Conservation (phyloP, 2,329 filamentous ascomycete genomes). For the Pseudonectria foliicola region DNA sequence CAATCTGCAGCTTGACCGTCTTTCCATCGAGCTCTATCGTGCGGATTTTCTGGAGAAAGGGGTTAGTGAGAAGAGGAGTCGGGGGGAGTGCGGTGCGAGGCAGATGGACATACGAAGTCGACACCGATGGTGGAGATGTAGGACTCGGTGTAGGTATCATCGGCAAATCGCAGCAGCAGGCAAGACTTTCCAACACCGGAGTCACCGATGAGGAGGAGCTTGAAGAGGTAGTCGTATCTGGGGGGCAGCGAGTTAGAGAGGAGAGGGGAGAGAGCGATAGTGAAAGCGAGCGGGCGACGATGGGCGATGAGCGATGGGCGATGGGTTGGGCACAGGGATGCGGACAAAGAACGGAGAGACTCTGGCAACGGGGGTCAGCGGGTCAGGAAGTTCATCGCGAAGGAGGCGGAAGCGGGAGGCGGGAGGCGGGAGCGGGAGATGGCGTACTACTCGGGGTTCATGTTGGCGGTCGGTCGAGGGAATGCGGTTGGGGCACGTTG, state of each 20-base stretch:
- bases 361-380: slow-evolving; percentile 23
- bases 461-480: slow-evolving; percentile 43
- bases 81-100: slow-evolving; percentile 1
- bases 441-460: slow-evolving; percentile 91
- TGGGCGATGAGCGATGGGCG: slow-evolving; percentile 1
- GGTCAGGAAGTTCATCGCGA: slow-evolving; percentile 26
- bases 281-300: slow-evolving; percentile 2
- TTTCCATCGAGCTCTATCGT: slow-evolving; percentile 99
- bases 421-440: slow-evolving; percentile 21
- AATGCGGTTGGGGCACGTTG: slow-evolving; percentile 6
- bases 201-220: slow-evolving; percentile 99
- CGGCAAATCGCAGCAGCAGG: slow-evolving; percentile 92
- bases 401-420: slow-evolving; percentile 21
- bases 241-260: slow-evolving; percentile 18
- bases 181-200: slow-evolving; percentile 99
- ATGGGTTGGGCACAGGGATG: slow-evolving; percentile 5
- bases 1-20: slow-evolving; percentile 99
- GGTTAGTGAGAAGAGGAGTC: slow-evolving; percentile 7
- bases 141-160: slow-evolving; percentile 98
- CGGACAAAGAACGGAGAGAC: slow-evolving; percentile 10
- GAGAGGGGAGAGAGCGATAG: slow-evolving; percentile 6
- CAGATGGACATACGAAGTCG: slow-evolving; percentile 71
- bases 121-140: slow-evolving; percentile 99
- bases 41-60: slow-evolving; percentile 77
- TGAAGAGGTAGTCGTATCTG: slow-evolving; percentile 99